These are phyloP conservation scores for Abelmoschus esculentus DNA, from an alignment of 345 rosid species.

Conservation along the genomic window DNA sequence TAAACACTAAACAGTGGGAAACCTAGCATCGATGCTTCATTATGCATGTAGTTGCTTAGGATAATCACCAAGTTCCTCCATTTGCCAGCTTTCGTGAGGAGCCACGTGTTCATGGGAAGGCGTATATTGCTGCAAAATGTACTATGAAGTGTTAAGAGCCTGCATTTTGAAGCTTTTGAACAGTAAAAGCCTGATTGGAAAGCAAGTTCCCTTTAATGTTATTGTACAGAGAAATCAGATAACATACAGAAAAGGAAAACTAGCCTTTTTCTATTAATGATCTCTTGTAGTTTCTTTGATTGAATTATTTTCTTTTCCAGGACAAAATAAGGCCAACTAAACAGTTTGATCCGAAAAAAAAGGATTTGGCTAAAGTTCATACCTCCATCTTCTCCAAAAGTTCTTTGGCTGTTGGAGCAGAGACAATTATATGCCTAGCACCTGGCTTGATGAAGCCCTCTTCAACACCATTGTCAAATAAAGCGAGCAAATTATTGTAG, in stretches of 20 bases:
- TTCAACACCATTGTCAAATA: slow-evolving; percentile 86
- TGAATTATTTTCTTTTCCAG: background rate
- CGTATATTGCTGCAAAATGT: slow-evolving; percentile 48
- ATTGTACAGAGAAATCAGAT: background rate
- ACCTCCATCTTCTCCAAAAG: slow-evolving; percentile 94
- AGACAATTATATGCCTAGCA: slow-evolving; percentile 73
- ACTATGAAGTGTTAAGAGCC: background rate
- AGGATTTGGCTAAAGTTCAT: slow-evolving; percentile 12
- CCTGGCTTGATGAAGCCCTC: slow-evolving; percentile 90
- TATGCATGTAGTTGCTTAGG: slow-evolving; percentile 32
- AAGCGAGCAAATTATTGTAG: slow-evolving; percentile 64
- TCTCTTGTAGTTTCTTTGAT: background rate
- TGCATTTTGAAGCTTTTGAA: background rate
- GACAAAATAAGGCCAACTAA: background rate
- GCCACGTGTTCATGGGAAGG: slow-evolving; percentile 74
- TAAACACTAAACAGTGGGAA: slow-evolving; percentile 18
- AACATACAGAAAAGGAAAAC: background rate
- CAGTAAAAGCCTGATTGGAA: background rate
- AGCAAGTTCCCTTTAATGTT: background rate
- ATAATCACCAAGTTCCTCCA: slow-evolving; percentile 58
- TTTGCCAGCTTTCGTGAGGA: slow-evolving; percentile 87
- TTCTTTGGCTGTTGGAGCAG: slow-evolving; percentile 74
- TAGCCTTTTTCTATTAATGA: background rate
- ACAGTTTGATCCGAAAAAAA: too few relatives aligned
- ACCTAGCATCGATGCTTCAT: slow-evolving; percentile 26